phyloP scores from a whole-genome alignment of 225 moss, liverwort and hornwort genomes.

The Sphagnum contortum region DNA sequence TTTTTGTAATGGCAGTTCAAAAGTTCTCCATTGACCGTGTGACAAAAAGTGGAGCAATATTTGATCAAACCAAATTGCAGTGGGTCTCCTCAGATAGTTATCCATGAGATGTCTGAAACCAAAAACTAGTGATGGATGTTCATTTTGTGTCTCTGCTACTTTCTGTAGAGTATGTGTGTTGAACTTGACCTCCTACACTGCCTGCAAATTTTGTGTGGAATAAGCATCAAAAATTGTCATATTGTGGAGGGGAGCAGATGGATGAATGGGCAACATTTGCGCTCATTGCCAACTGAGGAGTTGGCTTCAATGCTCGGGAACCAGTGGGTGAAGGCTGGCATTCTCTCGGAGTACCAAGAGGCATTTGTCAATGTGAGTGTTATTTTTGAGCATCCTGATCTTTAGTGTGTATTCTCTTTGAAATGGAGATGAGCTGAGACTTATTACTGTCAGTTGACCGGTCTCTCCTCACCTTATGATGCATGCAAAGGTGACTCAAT shows the following conservation, averaged over 20 bases:
- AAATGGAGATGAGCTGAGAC: no score
- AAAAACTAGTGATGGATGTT: no score
- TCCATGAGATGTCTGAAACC: not conserved
- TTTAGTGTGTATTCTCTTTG: no score
- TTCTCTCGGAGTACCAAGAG: constrained; percentile 37
- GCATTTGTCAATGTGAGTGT: constrained; percentile 66
- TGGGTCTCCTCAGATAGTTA: constrained; percentile 11
- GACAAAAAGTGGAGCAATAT: constrained; percentile 96
- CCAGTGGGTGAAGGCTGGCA: constrained; percentile 80
- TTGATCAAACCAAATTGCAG: constrained; percentile 86
- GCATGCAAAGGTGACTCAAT: no score
- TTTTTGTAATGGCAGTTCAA: constrained; percentile 42
- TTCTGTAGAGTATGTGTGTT: no score
- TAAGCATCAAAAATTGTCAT: no score
- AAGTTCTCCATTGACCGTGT: constrained; percentile 92
- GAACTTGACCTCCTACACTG: no score
- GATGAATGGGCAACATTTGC: constrained; percentile 91
- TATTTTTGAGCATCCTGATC: not conserved
- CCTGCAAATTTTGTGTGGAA: no score
- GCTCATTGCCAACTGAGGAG: constrained; percentile 61
- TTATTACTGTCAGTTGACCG: no score
- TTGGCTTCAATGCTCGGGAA: constrained; percentile 64
- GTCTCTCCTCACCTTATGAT: no score
- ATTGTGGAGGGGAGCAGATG: constrained; percentile 31
- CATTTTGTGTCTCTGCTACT: no score